Evolutionary conservation across 2,329 filamentous ascomycete species (phyloP), one percentile per base, ranked within the genome.

Genomic region (Fusarium chaquense): DNA sequence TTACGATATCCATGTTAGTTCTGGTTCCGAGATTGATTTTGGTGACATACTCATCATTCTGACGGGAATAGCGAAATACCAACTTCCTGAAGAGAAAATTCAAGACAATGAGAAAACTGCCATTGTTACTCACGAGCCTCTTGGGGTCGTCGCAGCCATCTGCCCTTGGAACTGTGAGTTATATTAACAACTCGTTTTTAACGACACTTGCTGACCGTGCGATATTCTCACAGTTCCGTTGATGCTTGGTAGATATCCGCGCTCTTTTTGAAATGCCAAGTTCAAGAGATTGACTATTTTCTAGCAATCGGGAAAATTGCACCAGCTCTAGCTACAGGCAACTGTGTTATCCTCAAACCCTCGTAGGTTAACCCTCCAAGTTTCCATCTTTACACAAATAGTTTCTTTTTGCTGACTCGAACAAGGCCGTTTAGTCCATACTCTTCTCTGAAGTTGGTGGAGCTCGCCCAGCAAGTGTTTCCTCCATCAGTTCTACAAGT

Each of bases 91-190:
- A 26, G 30, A 58, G 12, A 30, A 8, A 1, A 24, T n/a, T 0
- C 22, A 58, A 6, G 55, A 58, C 6, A 18, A 53, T 4, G 30
- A 30, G 20, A 57, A 57, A 28, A 20, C 26, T 3, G 22, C 9
- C 4, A 33, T 51, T 1, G 3, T 51, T 2, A 51, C 54, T 3
- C 28, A 58, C 1, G 55, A 53, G 18, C 55, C 55, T 36, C 36
- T 58, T 18, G 55, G 55, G 18, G 46, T 58, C 15, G 55, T 53
- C 13, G 46, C 55, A 6, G 46, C 55, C 3, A 58, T 58, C 10
- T 58, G 55, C n/a, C 55, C 55, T 11, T 58, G 55, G 55, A 58
- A 58, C 12, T 58, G 55, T 58, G 30, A 3, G 35, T 18, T 26
- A 2, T 13, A 40, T 20, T 8, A 6, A 6, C n/a, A 6, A 12